A percentile compares a stretch with the other conserved stretches of the same genome.
These are phyloP conservation scores for Cucurbita pepo DNA, from an alignment of 306 rosid genomes.

Conservation along the genomic window DNA sequence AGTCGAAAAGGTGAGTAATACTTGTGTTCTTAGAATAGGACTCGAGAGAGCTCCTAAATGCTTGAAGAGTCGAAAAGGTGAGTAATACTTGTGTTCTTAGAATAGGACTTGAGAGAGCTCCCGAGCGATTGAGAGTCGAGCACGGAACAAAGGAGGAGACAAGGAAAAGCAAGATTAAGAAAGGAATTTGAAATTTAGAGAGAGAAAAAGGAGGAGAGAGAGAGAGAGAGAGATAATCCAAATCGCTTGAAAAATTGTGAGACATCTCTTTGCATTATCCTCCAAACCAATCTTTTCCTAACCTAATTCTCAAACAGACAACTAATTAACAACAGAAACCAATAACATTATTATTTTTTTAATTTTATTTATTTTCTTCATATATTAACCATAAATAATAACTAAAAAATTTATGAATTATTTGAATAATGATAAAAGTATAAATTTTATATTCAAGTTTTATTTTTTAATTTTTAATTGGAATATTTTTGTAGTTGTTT, in stretches of 20 bases:
- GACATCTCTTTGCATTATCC: conserved; percentile 1
- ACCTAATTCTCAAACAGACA: too few relatives aligned
- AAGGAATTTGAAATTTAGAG: neutral
- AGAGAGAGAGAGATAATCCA: conserved; percentile 6
- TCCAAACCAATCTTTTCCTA: neutral
- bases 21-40: neutral
- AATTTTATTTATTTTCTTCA: neutral
- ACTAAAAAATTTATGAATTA: neutral
- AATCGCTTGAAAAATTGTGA: conserved; percentile 4
- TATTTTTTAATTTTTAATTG: neutral
- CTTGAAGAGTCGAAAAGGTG: too few relatives aligned
- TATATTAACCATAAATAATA: neutral
- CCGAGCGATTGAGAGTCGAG: neutral
- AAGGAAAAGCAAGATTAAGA: neutral
- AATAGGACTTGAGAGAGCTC: too few relatives aligned
- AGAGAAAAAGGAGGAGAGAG: neutral
- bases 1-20: too few relatives aligned
- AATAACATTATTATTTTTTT: too few relatives aligned
- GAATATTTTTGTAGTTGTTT: neutral
- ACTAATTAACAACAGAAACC: too few relatives aligned
- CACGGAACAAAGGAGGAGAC: neutral
- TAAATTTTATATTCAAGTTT: neutral
- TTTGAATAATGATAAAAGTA: neutral
- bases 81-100: too few relatives aligned
- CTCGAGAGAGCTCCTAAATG: too few relatives aligned